Conservation (phyloP, 306 rosid species). For the Arachis stenosperma region DNA sequence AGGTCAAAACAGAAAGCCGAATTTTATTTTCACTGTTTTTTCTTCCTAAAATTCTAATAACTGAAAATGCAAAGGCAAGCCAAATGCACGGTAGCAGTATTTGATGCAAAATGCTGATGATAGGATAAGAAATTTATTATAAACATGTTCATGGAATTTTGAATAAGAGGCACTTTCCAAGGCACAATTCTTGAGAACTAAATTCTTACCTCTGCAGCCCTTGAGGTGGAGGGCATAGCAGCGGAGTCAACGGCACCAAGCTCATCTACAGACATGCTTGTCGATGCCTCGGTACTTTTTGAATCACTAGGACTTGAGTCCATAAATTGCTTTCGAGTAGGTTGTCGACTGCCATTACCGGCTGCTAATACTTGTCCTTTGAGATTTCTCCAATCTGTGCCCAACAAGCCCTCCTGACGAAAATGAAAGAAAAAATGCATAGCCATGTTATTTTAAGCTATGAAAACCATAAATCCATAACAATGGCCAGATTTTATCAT, state of each 20-base stretch:
- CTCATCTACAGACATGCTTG: slow-evolving; percentile 80
- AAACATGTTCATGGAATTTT: slow-evolving; percentile 12
- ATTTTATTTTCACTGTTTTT: no score
- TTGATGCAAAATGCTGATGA: background rate
- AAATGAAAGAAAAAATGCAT: slow-evolving; percentile 16
- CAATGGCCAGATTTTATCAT: slow-evolving; percentile 12
- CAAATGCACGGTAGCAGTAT: no score
- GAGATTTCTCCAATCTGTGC: slow-evolving; percentile 79
- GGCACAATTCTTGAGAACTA: slow-evolving; percentile 5
- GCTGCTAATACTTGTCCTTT: slow-evolving; percentile 84
- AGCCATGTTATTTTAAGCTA: slow-evolving; percentile 12
- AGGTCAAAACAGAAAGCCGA: no score
- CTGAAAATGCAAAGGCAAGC: no score
- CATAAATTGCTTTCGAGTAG: slow-evolving; percentile 70
- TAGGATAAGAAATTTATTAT: background rate
- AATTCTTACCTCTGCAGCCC: slow-evolving; percentile 78
- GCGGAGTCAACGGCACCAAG: slow-evolving; percentile 74
- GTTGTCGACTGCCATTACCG: slow-evolving; percentile 62
- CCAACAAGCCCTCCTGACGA: slow-evolving; percentile 68
- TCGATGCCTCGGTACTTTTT: slow-evolving; percentile 84
- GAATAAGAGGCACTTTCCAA: background rate
- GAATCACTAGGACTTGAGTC: slow-evolving; percentile 83
- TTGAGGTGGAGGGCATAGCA: slow-evolving; percentile 76
- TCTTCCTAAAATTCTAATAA: no score
- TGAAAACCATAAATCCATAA: slow-evolving; percentile 22